phyloP scores from a whole-genome alignment of 805 yeast genomes.

The Metschnikowia colocasiae region DNA sequence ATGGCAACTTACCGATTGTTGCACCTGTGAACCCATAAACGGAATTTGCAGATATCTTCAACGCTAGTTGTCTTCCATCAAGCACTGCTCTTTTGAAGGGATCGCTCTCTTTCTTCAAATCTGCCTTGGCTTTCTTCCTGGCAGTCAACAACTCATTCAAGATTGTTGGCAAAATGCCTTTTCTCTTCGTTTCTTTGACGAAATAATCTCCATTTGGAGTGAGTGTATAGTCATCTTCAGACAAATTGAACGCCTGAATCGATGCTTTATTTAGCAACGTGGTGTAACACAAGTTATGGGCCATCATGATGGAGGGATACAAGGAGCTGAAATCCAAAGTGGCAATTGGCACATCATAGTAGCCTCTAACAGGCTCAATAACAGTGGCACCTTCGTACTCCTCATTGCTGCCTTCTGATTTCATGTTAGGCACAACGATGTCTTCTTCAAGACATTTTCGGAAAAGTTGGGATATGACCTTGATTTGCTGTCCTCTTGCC shows the following conservation, averaged over 20 bases:
- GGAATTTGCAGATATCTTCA: conserved; percentile 95
- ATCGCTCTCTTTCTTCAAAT: conserved; percentile 87
- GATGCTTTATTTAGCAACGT: conserved; percentile 71
- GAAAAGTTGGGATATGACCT: conserved; percentile 91
- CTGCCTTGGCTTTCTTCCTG: conserved; percentile 88
- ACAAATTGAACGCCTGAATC: conserved; percentile 58
- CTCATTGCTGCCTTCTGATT: conserved; percentile 74
- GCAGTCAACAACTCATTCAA: conserved; percentile 84
- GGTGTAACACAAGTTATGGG: conserved; percentile 91
- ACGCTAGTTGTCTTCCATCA: conserved; percentile 95
- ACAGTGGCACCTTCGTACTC: conserved; percentile 99
- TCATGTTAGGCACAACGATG: conserved; percentile 87
- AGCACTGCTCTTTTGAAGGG: conserved; percentile 91
- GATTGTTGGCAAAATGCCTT: conserved; percentile 91
- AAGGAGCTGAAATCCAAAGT: conserved; percentile 95
- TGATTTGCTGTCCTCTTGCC: conserved; percentile 95
- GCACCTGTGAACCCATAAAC: conserved; percentile 99
- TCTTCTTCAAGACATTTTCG: conserved; percentile 86
- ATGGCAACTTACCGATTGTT: conserved; percentile 93
- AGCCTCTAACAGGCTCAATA: conserved; percentile 93
- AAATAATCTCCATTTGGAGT: conserved; percentile 94
- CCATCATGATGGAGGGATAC: conserved; percentile 91
- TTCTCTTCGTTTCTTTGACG: conserved; percentile 62
- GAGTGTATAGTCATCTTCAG: conserved; percentile 71
- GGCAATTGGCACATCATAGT: conserved; percentile 95